A percentile compares a stretch with the other conserved stretches of the same genome.
These are phyloP conservation scores for Kuraishia floccosa DNA, from an alignment of 805 yeast genomes.

Conservation along the genomic window DNA sequence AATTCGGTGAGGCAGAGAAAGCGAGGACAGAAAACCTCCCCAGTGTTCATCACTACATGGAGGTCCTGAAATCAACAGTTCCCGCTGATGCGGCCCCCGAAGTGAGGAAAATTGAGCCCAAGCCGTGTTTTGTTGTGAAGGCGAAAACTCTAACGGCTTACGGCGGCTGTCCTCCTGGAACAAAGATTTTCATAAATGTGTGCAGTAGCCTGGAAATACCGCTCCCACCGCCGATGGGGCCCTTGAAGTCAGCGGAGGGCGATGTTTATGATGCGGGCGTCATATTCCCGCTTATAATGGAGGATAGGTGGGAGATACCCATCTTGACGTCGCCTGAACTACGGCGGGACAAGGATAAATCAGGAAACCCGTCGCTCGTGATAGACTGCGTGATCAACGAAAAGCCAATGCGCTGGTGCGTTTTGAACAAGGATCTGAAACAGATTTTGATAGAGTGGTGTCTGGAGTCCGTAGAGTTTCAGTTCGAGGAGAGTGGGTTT, in stretches of 20 bases:
- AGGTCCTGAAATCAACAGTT: no score
- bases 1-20: no score
- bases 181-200: slow-evolving; percentile 71
- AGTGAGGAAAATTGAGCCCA: slow-evolving; percentile 26
- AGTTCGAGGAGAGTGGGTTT: slow-evolving; percentile 23
- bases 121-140: slow-evolving; percentile 67
- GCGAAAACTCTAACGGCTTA: slow-evolving; percentile 33
- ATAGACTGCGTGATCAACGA: slow-evolving; percentile 74
- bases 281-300: slow-evolving; percentile 53
- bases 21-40: no score
- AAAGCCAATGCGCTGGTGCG: slow-evolving; percentile 50
- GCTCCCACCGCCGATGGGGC: slow-evolving; percentile 26
- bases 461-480: slow-evolving; percentile 49
- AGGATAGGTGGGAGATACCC: slow-evolving; percentile 80
- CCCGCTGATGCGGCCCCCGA: no score
- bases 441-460: slow-evolving; percentile 75
- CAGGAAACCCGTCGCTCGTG: slow-evolving; percentile 52
- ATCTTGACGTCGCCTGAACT: slow-evolving; percentile 52
- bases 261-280: slow-evolving; percentile 38
- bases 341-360: slow-evolving; percentile 50
- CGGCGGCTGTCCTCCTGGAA: slow-evolving; percentile 17
- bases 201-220: slow-evolving; percentile 63
- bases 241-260: slow-evolving; percentile 1
- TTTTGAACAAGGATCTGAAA: slow-evolving; percentile 44
- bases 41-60: no score